A percentile compares a stretch with the other conserved stretches of the same genome.
Evolutionary conservation across 331 rosid genomes (phyloP).

Genomic region (Pyracantha coccinea): DNA sequence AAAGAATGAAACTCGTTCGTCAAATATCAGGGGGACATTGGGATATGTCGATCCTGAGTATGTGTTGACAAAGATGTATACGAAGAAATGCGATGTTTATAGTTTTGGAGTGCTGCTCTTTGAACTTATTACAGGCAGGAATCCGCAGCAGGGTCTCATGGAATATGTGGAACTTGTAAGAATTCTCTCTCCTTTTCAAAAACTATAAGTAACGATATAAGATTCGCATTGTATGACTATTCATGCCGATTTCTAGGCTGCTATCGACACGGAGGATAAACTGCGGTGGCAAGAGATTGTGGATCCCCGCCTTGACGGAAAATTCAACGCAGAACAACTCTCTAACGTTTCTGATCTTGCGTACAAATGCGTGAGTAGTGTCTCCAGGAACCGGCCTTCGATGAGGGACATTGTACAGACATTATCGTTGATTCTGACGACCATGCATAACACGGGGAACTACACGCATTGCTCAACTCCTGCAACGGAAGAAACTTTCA

Average conservation of each 20-base stretch:
- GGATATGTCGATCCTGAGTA: conserved; percentile 13
- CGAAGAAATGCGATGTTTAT: conserved; percentile 12
- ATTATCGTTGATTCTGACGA: background rate
- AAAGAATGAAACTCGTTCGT: background rate
- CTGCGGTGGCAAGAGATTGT: conserved; percentile 2
- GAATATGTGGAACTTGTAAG: conserved; percentile 13
- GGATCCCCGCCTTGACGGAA: background rate
- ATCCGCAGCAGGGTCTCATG: conserved; percentile 14
- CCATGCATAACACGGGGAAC: background rate
- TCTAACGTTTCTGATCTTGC: conserved; percentile 2
- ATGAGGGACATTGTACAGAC: conserved; percentile 3
- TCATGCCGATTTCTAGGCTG: background rate
- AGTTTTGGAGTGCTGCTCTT: conserved; percentile 8
- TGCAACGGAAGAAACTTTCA: conserved; percentile 5
- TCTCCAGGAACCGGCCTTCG: background rate
- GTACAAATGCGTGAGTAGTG: background rate
- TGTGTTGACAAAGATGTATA: background rate
- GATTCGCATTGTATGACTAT: background rate
- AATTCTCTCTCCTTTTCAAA: background rate
- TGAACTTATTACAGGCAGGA: conserved; percentile 5
- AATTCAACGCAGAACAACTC: background rate
- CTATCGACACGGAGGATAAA: background rate
- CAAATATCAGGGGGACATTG: conserved; percentile 5
- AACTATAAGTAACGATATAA: background rate
- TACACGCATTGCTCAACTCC: background rate